These are phyloP conservation scores for Colletotrichum sp. DNA, from an alignment of 2,329 filamentous ascomycete species.

Conservation along the genomic window DNA sequence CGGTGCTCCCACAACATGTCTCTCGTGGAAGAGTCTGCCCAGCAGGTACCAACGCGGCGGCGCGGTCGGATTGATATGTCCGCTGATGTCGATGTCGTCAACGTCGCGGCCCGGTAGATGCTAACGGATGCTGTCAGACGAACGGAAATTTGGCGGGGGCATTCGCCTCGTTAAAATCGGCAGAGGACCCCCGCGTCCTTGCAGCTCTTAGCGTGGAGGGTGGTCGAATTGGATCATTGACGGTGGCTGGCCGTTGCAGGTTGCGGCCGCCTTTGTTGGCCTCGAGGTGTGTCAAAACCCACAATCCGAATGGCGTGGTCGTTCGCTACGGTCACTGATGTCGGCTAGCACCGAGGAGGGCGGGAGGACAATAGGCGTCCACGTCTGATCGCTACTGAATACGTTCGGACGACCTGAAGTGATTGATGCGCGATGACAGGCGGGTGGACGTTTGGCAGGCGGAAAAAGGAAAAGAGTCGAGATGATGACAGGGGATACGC, in stretches of 20 bases:
- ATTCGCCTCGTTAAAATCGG: not conserved
- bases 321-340: not conserved
- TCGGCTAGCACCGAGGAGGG: not conserved
- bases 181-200: not conserved
- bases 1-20: not conserved
- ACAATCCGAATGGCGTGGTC: not conserved
- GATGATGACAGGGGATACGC: not conserved
- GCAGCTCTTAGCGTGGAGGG: not conserved
- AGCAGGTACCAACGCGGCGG: not conserved
- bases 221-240: not conserved
- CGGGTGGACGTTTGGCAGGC: not conserved
- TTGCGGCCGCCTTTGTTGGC: not conserved
- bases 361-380: not conserved
- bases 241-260: constrained; percentile 2
- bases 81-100: not conserved
- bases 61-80: not conserved
- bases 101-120: not conserved
- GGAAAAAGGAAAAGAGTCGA: not conserved
- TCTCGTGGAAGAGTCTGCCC: not conserved
- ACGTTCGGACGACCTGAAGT: not conserved
- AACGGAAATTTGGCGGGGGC: not conserved
- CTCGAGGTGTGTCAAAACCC: not conserved
- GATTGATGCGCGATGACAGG: not conserved
- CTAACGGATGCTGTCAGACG: not conserved
- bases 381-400: not conserved